Conservation (phyloP, 768 basidiomycete species). For the Hortiboletus flavorubellus region DNA sequence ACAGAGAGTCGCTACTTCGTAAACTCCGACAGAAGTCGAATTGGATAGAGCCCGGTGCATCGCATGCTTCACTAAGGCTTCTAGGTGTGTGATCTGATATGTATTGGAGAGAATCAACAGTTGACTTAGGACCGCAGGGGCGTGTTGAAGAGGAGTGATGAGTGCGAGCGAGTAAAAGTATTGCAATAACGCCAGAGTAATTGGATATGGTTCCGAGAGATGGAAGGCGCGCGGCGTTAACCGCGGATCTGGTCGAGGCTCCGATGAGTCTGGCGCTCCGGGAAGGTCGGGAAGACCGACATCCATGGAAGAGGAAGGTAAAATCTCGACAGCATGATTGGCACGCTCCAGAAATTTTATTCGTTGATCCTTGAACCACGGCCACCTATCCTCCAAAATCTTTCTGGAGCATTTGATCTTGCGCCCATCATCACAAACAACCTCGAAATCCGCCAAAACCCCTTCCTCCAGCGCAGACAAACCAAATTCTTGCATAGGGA, state of each 20-base stretch:
- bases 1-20: slow-evolving; percentile 92
- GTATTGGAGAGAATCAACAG: slow-evolving; percentile 80
- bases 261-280: slow-evolving; percentile 45
- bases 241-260: slow-evolving; percentile 68
- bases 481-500: slow-evolving; percentile 80
- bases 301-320: slow-evolving; percentile 62
- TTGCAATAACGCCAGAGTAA: slow-evolving; percentile 85
- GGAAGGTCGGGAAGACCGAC: slow-evolving; percentile 60
- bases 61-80: slow-evolving; percentile 83
- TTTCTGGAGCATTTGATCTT: slow-evolving; percentile 78
- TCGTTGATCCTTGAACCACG: slow-evolving; percentile 85
- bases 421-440: slow-evolving; percentile 88
- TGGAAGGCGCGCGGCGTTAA: slow-evolving; percentile 75
- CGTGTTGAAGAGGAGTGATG: slow-evolving; percentile 87
- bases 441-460: slow-evolving; percentile 84
- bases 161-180: slow-evolving; percentile 90
- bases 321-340: slow-evolving; percentile 48
- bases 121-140: slow-evolving; percentile 84
- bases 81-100: slow-evolving; percentile 75
- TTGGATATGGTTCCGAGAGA: slow-evolving; percentile 86
- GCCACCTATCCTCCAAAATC: slow-evolving; percentile 89
- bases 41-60: slow-evolving; percentile 88
- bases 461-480: slow-evolving; percentile 80
- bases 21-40: slow-evolving; percentile 84
- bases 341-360: slow-evolving; percentile 57